These are phyloP conservation scores for Solanum appendiculatum DNA, from an alignment of 257 asterid species.

Conservation along the genomic window DNA sequence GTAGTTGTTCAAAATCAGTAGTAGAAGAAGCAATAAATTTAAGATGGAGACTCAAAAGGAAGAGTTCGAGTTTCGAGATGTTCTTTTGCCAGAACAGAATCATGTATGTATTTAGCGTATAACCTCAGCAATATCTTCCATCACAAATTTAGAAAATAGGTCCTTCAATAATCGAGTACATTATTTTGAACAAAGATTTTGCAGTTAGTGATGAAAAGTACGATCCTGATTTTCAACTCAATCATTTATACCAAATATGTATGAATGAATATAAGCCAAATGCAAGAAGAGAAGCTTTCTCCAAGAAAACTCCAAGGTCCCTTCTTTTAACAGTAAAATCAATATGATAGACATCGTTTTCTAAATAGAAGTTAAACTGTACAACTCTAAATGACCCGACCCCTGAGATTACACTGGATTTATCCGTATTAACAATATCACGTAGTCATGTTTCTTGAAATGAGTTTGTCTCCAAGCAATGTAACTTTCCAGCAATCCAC, in stretches of 20 bases:
- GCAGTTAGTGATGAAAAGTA: background rate
- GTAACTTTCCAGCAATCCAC: conserved; percentile 85
- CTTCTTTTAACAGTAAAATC: background rate
- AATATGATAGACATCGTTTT: background rate
- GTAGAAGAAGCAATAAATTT: background rate
- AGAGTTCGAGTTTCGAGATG: too few relatives aligned
- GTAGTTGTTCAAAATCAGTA: background rate
- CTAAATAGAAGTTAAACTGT: background rate
- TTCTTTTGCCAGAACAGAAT: background rate
- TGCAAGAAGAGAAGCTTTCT: background rate
- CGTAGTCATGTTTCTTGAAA: background rate
- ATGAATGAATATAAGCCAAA: background rate
- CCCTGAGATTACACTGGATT: background rate
- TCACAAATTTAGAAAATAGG: background rate
- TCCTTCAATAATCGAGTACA: too few relatives aligned
- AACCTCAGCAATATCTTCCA: background rate
- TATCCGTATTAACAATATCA: background rate
- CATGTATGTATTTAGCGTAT: background rate
- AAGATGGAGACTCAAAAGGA: background rate
- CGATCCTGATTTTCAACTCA: background rate
- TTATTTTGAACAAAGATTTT: background rate
- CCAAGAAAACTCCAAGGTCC: background rate
- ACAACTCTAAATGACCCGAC: background rate
- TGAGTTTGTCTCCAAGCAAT: conserved; percentile 44
- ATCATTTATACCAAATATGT: background rate